A percentile compares a stretch with the other conserved stretches of the same genome.
These are phyloP conservation scores for Pseudoneurospora amorphoporcata DNA, from an alignment of 495 filamentous ascomycete genomes.

Conservation along the genomic window DNA sequence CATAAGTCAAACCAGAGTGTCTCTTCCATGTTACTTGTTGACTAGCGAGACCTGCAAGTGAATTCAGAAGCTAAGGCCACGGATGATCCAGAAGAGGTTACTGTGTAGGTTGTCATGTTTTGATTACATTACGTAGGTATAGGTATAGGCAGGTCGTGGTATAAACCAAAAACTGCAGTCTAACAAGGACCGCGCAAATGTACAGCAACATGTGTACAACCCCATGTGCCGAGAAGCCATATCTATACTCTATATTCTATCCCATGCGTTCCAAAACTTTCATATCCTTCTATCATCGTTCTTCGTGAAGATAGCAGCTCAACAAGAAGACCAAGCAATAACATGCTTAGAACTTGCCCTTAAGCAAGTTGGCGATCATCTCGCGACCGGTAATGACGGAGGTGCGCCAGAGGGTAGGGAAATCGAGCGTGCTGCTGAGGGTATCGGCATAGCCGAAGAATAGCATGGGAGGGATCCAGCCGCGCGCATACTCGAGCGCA, in stretches of 20 bases:
- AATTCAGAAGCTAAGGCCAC: neutral
- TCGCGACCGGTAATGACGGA: conserved; percentile 56
- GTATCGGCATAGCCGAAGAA: conserved; percentile 78
- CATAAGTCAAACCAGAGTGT: neutral
- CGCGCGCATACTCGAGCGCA: conserved; percentile 78
- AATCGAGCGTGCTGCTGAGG: conserved; percentile 63
- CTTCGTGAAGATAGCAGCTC: too few relatives aligned
- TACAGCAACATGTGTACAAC: neutral
- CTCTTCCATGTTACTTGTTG: neutral
- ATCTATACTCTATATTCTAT: neutral
- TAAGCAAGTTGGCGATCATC: conserved; percentile 60
- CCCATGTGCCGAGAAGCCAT: neutral
- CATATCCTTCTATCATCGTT: neutral
- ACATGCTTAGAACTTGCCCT: conserved; percentile 54
- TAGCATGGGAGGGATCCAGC: conserved; percentile 86
- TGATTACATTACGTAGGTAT: neutral
- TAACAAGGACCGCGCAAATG: neutral
- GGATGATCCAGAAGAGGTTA: neutral
- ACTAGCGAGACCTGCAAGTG: too few relatives aligned
- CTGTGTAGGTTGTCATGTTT: neutral
- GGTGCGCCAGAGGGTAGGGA: conserved; percentile 70
- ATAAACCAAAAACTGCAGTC: neutral
- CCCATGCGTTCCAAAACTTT: neutral
- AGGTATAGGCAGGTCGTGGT: neutral
- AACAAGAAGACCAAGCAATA: neutral